Conservation (phyloP, 1,284 basidiomycete genomes). For the Ceratobasidium sp. region DNA sequence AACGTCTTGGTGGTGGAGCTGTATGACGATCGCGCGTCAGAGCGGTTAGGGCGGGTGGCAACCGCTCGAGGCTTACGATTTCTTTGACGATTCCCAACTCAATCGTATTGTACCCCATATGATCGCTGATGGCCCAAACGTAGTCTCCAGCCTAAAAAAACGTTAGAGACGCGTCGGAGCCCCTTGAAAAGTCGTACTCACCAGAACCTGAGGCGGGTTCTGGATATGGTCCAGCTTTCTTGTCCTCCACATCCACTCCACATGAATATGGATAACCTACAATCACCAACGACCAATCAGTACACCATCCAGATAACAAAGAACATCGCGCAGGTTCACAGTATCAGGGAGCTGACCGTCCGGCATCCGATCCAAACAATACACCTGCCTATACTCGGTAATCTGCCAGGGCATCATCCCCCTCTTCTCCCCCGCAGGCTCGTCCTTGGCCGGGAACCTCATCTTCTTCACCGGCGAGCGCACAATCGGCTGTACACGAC, state of each 20-base stretch:
- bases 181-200: neutral
- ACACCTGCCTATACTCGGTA: conserved; percentile 32
- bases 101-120: conserved; percentile 4
- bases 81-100: conserved; percentile 31
- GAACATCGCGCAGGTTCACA: conserved; percentile 3
- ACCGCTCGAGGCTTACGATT: conserved; percentile 2
- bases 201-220: conserved; percentile 34
- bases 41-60: neutral
- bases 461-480: conserved; percentile 31
- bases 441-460: conserved; percentile 22
- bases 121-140: conserved; percentile 20
- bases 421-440: neutral
- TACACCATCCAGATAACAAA: neutral
- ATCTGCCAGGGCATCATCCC: conserved; percentile 30
- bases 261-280: conserved; percentile 32
- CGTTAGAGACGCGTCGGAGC: neutral
- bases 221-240: conserved; percentile 14
- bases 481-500: conserved; percentile 24
- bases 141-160: conserved; percentile 28
- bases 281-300: neutral
- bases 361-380: conserved; percentile 35
- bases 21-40: neutral
- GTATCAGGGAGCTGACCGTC: conserved; percentile 28
- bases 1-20: conserved; percentile 29
- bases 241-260: conserved; percentile 32